Conservation (phyloP, 768 basidiomycete genomes). For the Pleurotus djamor region DNA sequence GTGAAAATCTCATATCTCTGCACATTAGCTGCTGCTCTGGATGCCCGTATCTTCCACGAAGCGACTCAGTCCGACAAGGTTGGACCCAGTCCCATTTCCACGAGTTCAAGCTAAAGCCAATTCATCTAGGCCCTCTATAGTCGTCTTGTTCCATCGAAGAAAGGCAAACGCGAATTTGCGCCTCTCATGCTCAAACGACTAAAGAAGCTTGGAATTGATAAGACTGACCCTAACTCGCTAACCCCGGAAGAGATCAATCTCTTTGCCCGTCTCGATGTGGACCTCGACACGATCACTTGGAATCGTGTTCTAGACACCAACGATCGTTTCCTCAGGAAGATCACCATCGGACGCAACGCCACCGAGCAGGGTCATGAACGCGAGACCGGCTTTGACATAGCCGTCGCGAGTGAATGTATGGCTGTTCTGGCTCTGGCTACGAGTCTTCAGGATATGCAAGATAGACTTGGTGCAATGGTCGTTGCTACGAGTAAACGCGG, state of each 20-base stretch:
- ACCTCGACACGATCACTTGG: constrained; percentile 93
- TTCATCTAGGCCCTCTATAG: constrained; percentile 69
- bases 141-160: constrained; percentile 89
- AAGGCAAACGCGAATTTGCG: constrained; percentile 92
- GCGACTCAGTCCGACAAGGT: constrained; percentile 92
- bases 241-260: constrained; percentile 89
- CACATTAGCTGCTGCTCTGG: constrained; percentile 82
- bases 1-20: background rate
- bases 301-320: constrained; percentile 97
- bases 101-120: background rate
- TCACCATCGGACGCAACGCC: constrained; percentile 86
- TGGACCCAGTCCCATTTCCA: background rate
- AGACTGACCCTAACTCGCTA: constrained; percentile 89
- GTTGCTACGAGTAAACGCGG: constrained; percentile 92
- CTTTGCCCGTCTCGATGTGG: constrained; percentile 92
- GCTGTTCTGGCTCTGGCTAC: constrained; percentile 93
- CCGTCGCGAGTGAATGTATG: constrained; percentile 98
- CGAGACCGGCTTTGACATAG: constrained; percentile 92
- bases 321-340: constrained; percentile 93
- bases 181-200: constrained; percentile 96
- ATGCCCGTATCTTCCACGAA: constrained; percentile 98
- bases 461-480: constrained; percentile 94
- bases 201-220: constrained; percentile 92
- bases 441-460: constrained; percentile 86
- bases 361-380: constrained; percentile 91